phyloP scores from a whole-genome alignment of 192 early-diverging fungal genomes.

The Rhizophagus prolifer region DNA sequence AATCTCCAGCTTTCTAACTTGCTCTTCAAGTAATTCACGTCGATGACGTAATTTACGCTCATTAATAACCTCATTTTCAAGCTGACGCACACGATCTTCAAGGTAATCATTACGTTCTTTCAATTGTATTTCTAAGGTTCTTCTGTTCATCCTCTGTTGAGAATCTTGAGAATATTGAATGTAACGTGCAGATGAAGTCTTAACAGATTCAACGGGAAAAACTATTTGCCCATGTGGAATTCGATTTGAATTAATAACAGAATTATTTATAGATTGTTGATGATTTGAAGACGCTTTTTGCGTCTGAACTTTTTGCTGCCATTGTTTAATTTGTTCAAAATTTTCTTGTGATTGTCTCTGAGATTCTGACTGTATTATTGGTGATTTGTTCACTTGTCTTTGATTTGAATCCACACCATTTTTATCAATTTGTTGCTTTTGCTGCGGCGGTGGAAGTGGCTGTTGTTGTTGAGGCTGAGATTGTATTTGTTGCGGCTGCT shows the following conservation, averaged over 20 bases:
- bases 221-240: neutral
- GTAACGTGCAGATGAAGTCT: neutral
- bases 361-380: neutral
- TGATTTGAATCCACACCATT: neutral
- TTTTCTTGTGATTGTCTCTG: neutral
- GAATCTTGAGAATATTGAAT: neutral
- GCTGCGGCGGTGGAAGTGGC: neutral
- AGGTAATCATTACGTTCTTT: slow-evolving; percentile 22
- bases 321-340: neutral
- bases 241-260: neutral
- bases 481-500: neutral
- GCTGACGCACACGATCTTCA: slow-evolving; percentile 16
- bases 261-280: neutral
- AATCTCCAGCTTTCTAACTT: slow-evolving; percentile 22
- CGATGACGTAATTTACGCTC: slow-evolving; percentile 22
- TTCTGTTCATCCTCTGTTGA: neutral
- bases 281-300: neutral
- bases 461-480: neutral
- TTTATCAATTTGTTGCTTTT: neutral
- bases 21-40: slow-evolving; percentile 17
- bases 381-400: neutral
- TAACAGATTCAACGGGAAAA: neutral
- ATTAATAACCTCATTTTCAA: slow-evolving; percentile 28
- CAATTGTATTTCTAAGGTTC: neutral
- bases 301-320: neutral